Evolutionary conservation across 805 yeast genomes (phyloP).

Genomic region (Saturnispora dispora): DNA sequence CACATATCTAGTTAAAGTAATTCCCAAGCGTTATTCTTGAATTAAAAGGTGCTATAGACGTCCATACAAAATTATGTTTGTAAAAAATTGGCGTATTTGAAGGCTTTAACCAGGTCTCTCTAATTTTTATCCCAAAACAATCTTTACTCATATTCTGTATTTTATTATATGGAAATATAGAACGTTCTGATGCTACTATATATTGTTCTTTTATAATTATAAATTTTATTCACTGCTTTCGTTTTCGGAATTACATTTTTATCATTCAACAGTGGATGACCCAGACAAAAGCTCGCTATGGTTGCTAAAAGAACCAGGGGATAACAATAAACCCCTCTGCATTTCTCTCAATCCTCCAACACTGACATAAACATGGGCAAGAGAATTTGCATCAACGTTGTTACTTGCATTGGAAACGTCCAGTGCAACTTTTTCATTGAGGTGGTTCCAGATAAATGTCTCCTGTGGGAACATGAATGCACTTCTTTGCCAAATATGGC

Average conservation of each 20-base stretch:
- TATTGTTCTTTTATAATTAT: background rate
- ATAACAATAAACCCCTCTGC: slow-evolving; percentile 48
- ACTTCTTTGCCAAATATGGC: slow-evolving; percentile 51
- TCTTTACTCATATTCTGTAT: no score
- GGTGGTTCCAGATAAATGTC: slow-evolving; percentile 56
- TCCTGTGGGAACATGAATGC: slow-evolving; percentile 72
- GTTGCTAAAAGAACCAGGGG: background rate
- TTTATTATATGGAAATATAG: no score
- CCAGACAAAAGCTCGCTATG: background rate
- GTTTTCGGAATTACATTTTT: no score
- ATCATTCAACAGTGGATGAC: background rate
- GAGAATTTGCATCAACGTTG: slow-evolving; percentile 39
- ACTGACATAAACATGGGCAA: slow-evolving; percentile 43
- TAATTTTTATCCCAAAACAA: no score
- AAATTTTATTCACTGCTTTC: background rate
- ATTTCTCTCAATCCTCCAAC: slow-evolving; percentile 42
- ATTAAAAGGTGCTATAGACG: no score
- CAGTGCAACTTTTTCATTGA: slow-evolving; percentile 48
- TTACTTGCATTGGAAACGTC: slow-evolving; percentile 46
- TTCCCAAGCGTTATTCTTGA: no score
- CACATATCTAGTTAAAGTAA: no score
- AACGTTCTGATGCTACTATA: no score
- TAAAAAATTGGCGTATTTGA: no score
- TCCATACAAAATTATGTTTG: no score
- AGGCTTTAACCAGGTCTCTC: no score